A percentile compares a stretch with the other conserved stretches of the same genome.
phyloP scores from a whole-genome alignment of 805 yeast genomes.

The Teunomyces stri region DNA sequence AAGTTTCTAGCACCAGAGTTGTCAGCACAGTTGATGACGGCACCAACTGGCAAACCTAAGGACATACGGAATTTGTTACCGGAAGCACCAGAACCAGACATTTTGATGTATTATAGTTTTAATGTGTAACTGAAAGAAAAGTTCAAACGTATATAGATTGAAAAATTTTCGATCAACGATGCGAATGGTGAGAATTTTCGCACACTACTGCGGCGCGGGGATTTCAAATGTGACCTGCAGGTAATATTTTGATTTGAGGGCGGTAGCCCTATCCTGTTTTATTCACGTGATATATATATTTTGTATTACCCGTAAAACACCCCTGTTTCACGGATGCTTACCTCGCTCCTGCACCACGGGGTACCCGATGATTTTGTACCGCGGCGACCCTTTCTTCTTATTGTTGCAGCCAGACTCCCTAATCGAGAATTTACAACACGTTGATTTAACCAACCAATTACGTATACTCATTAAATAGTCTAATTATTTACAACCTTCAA shows the following conservation, averaged over 20 bases:
- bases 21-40: slow-evolving; percentile 99
- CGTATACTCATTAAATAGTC: slow-evolving; percentile 1
- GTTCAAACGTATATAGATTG: slow-evolving; percentile 9
- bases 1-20: slow-evolving; percentile 99
- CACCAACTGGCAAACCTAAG: slow-evolving; percentile 99
- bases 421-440: not conserved
- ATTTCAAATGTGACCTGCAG: not conserved
- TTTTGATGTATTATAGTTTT: slow-evolving; percentile 40
- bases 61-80: slow-evolving; percentile 99
- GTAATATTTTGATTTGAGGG: not conserved
- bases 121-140: slow-evolving; percentile 15
- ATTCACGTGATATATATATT: not conserved
- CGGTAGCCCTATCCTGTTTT: not conserved
- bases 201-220: slow-evolving; percentile 2
- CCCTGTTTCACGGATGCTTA: not conserved
- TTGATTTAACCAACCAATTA: not conserved
- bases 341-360: no score
- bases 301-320: no score
- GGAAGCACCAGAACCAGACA: slow-evolving; percentile 95
- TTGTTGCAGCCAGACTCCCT: not conserved
- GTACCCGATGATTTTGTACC: no score
- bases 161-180: slow-evolving; percentile 17
- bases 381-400: no score
- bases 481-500: slow-evolving; percentile 48
- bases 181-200: not conserved